Base-by-base conservation (phyloP, 2,329 filamentous ascomycete species). In the Truncatella angustata region DNA sequence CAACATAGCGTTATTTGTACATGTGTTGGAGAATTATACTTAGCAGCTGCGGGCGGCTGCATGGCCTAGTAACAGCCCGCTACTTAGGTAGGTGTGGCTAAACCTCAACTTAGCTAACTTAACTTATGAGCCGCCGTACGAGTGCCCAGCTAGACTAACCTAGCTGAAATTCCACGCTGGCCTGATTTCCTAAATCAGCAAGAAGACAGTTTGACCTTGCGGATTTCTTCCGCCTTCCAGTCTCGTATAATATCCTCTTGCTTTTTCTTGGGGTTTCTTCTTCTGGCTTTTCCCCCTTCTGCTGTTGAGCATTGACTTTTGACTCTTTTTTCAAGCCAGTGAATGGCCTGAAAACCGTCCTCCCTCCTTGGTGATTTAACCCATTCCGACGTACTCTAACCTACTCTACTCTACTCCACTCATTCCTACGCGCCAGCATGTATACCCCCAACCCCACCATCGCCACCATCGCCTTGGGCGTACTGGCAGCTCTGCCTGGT, bases 401-500 rank as follows among this genome's bases (percentile, higher is more conserved):
- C 28, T 46, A n/a, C 43, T 20, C 43, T 16, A 21, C 18, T 26
- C 14, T 46, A 56, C 57, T 66, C 7, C 45, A 18, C 20, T 23
- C n/a, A 37, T 24, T 56, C 60, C 63, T 65, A 64, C 62, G 65
- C 65, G 28, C 24, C 12, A 69, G 56, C 59, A 85, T 85, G 82
- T 79, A 82, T 66, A 56, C 56, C 52, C 62, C 66, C 46, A 76
- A 76, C 64, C 70, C 73, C 56, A 69, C 77, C 46, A 66, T 84
- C 65, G 73, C 80, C 65, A 76, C 81, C 63, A 73, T 79, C 59
- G 79, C 80, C 56, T 76, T 82, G 53, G 83, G 84, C 54, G 72
- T 90, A 45, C 75, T 94, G 57, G 80, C 88, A 56, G 78, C 83
- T 51, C 66, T 89, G 48, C 83, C 87, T 26, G 79, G 79, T 47